phyloP scores from a whole-genome alignment of 108 stramenopile genomes.

The Epipyxis sp. region DNA sequence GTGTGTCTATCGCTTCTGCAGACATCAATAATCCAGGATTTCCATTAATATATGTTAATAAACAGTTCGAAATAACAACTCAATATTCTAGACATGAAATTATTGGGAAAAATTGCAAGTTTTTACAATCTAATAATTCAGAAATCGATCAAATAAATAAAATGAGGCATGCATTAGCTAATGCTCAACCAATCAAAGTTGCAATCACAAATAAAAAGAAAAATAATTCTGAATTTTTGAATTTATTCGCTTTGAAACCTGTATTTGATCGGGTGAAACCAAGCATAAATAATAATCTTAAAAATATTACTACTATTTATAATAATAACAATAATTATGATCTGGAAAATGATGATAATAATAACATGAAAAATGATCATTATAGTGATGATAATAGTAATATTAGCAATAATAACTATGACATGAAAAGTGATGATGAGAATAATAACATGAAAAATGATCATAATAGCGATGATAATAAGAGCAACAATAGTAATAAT shows the following conservation, averaged over 20 bases:
- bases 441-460: too few relatives aligned
- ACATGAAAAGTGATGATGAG: too few relatives aligned
- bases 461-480: too few relatives aligned
- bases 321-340: too few relatives aligned
- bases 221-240: neutral
- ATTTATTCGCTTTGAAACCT: conserved; percentile 7
- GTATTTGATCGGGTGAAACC: neutral
- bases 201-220: neutral
- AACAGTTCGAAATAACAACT: neutral
- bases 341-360: too few relatives aligned
- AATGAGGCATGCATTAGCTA: neutral
- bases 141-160: neutral
- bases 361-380: too few relatives aligned
- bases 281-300: too few relatives aligned
- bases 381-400: too few relatives aligned
- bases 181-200: neutral
- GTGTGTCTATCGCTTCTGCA: conserved; percentile 1
- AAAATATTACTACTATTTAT: too few relatives aligned
- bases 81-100: conserved; percentile 1
- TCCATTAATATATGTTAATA: conserved; percentile 9
- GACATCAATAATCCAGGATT: neutral
- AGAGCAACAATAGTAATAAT: too few relatives aligned
- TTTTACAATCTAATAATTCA: neutral
- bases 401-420: too few relatives aligned
- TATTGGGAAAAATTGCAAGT: neutral